These are phyloP conservation scores for Thalassiosira livingstoniorum DNA, from an alignment of 352 stramenopile species.

Conservation along the genomic window DNA sequence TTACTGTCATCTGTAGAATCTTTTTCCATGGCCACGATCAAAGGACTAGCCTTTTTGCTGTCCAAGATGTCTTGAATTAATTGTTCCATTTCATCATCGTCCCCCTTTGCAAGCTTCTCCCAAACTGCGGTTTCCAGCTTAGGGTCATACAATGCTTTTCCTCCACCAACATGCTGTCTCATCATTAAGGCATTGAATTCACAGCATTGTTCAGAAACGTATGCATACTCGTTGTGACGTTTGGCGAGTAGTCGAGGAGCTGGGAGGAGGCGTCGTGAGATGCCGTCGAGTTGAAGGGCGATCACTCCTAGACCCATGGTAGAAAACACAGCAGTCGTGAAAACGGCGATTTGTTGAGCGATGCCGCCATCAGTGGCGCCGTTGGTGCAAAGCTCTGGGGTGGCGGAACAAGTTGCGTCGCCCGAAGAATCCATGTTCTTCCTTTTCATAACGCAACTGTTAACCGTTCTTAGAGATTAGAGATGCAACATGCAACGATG, in stretches of 20 bases:
- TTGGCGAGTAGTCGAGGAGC: constrained; percentile 57
- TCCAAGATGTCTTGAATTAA: constrained; percentile 42
- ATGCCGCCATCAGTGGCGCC: constrained; percentile 2
- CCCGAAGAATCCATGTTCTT: background rate
- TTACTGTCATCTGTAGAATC: constrained; percentile 41
- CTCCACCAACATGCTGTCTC: constrained; percentile 48
- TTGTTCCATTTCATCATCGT: constrained; percentile 18
- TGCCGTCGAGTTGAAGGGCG: constrained; percentile 64
- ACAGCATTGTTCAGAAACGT: constrained; percentile 22
- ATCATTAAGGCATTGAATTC: constrained; percentile 55
- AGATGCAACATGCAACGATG: too few relatives aligned
- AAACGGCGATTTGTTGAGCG: too few relatives aligned
- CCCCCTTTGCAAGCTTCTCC: constrained; percentile 13
- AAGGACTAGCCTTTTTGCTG: constrained; percentile 22
- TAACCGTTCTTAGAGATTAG: too few relatives aligned
- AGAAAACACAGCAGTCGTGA: constrained; percentile 26
- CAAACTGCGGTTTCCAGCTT: constrained; percentile 39
- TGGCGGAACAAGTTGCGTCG: constrained; percentile 9
- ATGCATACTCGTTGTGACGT: constrained; percentile 43
- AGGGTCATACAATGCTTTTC: constrained; percentile 34
- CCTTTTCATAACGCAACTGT: too few relatives aligned
- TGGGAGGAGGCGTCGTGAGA: constrained; percentile 61
- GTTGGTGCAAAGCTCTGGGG: constrained; percentile 16
- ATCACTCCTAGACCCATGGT: constrained; percentile 49
- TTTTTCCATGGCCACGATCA: constrained; percentile 61